Evolutionary conservation across 345 rosid species (phyloP).

Genomic region (Capsella bursapastoris): DNA sequence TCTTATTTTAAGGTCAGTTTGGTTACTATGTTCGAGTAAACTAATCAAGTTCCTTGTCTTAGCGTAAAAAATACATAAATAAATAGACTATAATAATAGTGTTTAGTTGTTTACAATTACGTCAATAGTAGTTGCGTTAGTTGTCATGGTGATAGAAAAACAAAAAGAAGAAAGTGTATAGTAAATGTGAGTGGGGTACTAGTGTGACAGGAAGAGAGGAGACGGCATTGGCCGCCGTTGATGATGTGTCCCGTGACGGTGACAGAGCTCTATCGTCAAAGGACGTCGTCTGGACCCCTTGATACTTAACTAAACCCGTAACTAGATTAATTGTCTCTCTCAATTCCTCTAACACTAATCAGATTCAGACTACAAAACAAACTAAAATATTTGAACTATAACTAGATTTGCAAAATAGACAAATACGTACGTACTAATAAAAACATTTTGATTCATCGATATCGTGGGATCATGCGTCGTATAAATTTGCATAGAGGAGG

Average conservation of each 20-base stretch:
- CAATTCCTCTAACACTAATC: background rate
- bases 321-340: background rate
- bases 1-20: background rate
- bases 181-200: constrained; percentile 30
- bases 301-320: background rate
- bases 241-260: constrained; percentile 30
- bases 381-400: no score
- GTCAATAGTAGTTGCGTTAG: background rate
- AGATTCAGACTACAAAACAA: background rate
- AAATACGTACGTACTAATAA: no score
- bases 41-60: constrained; percentile 14
- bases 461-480: constrained; percentile 43
- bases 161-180: background rate
- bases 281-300: background rate
- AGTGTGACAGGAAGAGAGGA: constrained; percentile 31
- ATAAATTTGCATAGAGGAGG: constrained; percentile 37
- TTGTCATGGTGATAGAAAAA: background rate
- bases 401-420: background rate
- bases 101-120: no score
- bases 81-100: no score
- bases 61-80: background rate
- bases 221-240: constrained; percentile 41
- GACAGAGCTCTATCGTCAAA: constrained; percentile 25
- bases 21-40: background rate
- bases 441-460: no score